Evolutionary conservation across 2,329 filamentous ascomycete species (phyloP).

Genomic region (Amauroascus verrucosus): DNA sequence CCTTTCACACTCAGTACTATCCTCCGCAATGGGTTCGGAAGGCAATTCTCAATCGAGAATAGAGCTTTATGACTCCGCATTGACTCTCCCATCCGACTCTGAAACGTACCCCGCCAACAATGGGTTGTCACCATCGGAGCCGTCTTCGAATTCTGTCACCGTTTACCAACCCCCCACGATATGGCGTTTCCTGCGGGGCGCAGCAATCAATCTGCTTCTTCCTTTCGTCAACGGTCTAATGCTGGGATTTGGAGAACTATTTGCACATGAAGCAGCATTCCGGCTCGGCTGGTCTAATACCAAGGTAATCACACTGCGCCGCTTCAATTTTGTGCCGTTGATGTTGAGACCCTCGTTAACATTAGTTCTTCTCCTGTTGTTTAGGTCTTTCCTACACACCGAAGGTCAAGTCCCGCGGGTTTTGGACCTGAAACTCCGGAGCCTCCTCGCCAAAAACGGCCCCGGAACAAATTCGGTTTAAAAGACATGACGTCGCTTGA

Average conservation of each 20-base stretch:
- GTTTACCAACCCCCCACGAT: conserved; percentile 82
- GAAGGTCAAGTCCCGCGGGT: conserved; percentile 58
- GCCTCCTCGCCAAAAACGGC: conserved; percentile 46
- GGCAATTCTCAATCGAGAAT: conserved; percentile 23
- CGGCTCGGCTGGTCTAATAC: conserved; percentile 87
- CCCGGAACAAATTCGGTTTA: conserved; percentile 46
- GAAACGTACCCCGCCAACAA: conserved; percentile 39
- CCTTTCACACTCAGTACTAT: conserved; percentile 21
- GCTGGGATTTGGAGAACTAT: conserved; percentile 92
- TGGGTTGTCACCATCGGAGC: conserved; percentile 26
- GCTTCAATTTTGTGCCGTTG: background rate
- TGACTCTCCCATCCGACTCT: conserved; percentile 40
- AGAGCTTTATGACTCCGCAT: conserved; percentile 35
- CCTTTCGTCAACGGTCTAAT: conserved; percentile 98
- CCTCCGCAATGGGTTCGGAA: conserved; percentile 30
- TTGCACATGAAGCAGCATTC: conserved; percentile 92
- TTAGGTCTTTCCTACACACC: conserved; percentile 51
- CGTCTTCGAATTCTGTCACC: conserved; percentile 47
- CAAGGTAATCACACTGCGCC: conserved; percentile 56
- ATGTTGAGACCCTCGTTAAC: conserved; percentile 1
- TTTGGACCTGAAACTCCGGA: conserved; percentile 75
- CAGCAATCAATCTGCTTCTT: conserved; percentile 88
- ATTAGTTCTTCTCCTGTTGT: background rate
- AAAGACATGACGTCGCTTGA: conserved; percentile 60
- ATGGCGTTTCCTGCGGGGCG: conserved; percentile 75